Evolutionary conservation across 1,139 yeast genomes (phyloP).

Genomic region (Geotrichum siamense): DNA sequence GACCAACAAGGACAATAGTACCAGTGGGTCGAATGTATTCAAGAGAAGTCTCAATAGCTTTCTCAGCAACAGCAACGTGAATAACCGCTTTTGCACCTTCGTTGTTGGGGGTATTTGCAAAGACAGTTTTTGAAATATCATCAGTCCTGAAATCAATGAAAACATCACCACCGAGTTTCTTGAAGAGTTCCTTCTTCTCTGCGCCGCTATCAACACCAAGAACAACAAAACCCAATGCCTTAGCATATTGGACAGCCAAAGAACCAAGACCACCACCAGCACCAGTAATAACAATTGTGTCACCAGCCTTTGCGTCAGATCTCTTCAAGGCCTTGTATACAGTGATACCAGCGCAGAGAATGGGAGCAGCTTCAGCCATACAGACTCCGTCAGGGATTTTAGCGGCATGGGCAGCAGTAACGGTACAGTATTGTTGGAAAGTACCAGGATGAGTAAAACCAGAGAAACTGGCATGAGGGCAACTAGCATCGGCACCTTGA

Average conservation of each 20-base stretch:
- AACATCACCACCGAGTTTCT: conserved; percentile 55
- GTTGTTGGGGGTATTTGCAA: conserved; percentile 44
- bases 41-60: conserved; percentile 56
- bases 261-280: conserved; percentile 78
- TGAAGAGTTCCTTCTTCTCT: conserved; percentile 49
- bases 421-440: conserved; percentile 70
- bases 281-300: conserved; percentile 69
- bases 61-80: conserved; percentile 64
- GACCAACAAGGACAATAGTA: conserved; percentile 63
- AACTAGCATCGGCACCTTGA: conserved; percentile 23
- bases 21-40: conserved; percentile 60
- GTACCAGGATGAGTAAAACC: conserved; percentile 71
- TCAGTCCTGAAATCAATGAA: conserved; percentile 50
- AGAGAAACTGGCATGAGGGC: conserved; percentile 27
- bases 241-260: conserved; percentile 65
- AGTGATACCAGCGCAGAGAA: conserved; percentile 69
- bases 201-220: conserved; percentile 64
- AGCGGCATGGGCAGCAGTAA: conserved; percentile 73
- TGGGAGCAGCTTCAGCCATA: conserved; percentile 62
- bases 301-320: conserved; percentile 54
- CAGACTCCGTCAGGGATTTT: conserved; percentile 59
- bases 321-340: conserved; percentile 69
- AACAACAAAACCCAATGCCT: conserved; percentile 65
- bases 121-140: conserved; percentile 39
- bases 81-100: conserved; percentile 59